Evolutionary conservation across 176 grass and related monocot genomes (phyloP), one percentile per base, ranked within the genome.

Genomic region (Bolboschoenus planiculmis): DNA sequence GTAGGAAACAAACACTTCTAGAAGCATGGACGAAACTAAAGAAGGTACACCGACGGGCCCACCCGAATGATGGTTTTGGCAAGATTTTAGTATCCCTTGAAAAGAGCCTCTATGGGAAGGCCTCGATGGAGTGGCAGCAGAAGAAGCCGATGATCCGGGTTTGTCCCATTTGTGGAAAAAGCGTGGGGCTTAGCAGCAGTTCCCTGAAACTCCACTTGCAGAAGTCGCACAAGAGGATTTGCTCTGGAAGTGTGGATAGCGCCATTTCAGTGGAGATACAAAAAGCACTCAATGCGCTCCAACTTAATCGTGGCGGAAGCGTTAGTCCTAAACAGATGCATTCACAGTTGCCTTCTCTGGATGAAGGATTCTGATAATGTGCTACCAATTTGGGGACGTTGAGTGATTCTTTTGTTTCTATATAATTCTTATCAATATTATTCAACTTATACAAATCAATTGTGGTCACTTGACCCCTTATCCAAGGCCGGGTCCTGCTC

Each of bases 191-290:
- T 44, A 95, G 92, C 82, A 98, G 90, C 82, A 91, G 92, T 67
- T 98, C 96, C 36, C 80, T 98, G 65, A 98, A 95, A 83, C 86
- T 98, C n/a, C 96, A 98, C 83, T 88, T 91, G 73, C 90, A 95
- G 63, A 98, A 93, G 80, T 89, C 86, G 0, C 96, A 98, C 78
- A 86, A 85, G 62, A 93, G 89, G 82, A 88, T 98, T 70, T 93
- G 87, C 13, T 88, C 89, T 0, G 89, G 92, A 29, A 98, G 96
- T 26, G 92, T 95, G 9, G 96, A 98, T 85, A 95, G 89, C 0
- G 89, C 92, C 8, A 93, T 93, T 85, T 64, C 84, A 11, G 26
- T 93, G 78, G 96, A 98, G 92, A 91, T 95, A 66, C 87, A 95
- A 34, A 98, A 87, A 81, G 90, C 89, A 33, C 56, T 91, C 4